These are phyloP conservation scores for Omphalea diandra DNA, from an alignment of 441 rosid genomes.

Conservation along the genomic window DNA sequence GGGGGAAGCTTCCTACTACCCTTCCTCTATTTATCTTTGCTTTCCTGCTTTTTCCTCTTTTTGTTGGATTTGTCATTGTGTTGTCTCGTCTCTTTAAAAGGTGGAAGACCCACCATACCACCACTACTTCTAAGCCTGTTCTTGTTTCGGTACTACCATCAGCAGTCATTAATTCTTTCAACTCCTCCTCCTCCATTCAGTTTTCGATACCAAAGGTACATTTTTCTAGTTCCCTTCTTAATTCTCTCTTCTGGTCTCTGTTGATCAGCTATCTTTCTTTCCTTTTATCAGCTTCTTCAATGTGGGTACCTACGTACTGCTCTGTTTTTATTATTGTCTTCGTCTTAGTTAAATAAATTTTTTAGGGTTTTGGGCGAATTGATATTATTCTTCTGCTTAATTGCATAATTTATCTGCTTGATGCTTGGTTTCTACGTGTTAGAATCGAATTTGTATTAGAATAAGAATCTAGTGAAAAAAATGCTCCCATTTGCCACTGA, in stretches of 20 bases:
- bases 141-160: background rate
- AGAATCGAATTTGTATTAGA: constrained; percentile 14
- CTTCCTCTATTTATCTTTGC: constrained; percentile 30
- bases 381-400: background rate
- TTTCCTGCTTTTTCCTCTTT: constrained; percentile 10
- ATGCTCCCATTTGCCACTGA: constrained; percentile 6
- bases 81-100: constrained; percentile 30
- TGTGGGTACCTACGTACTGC: constrained; percentile 12
- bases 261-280: constrained; percentile 9
- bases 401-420: constrained; percentile 1
- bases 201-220: constrained; percentile 26
- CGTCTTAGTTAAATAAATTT: background rate
- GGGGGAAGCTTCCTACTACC: constrained; percentile 51
- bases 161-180: background rate
- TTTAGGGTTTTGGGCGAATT: background rate
- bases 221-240: constrained; percentile 4
- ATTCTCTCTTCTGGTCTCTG: background rate
- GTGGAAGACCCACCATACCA: constrained; percentile 22
- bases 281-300: constrained; percentile 11
- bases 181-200: constrained; percentile 7
- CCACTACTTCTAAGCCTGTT: constrained; percentile 12
- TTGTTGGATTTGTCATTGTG: constrained; percentile 29
- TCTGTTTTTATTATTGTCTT: background rate
- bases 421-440: constrained; percentile 5
- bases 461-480: constrained; percentile 19